phyloP scores from a whole-genome alignment of 192 early-diverging fungal genomes.

The Oehlia diaphana region DNA sequence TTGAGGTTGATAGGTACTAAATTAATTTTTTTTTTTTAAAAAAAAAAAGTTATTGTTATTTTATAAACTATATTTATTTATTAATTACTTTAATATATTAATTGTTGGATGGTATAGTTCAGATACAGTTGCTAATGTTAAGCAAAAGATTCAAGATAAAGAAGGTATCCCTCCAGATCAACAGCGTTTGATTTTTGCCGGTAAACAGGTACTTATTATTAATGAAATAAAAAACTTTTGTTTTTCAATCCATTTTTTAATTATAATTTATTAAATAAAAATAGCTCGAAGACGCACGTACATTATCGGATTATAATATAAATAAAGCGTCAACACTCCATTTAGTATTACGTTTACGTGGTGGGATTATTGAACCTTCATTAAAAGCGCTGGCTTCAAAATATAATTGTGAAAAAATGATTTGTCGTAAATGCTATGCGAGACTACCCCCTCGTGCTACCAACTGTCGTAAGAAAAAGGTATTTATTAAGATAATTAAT shows the following conservation, averaged over 20 bases:
- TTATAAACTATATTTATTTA: background rate
- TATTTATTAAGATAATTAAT: background rate
- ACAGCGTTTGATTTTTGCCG: slow-evolving; percentile 99
- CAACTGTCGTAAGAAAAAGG: slow-evolving; percentile 99
- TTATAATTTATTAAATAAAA: no score
- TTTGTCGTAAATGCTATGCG: slow-evolving; percentile 99
- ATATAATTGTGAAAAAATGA: slow-evolving; percentile 99
- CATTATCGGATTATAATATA: slow-evolving; percentile 99
- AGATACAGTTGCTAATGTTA: slow-evolving; percentile 79
- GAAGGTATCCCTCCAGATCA: slow-evolving; percentile 98
- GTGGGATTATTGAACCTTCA: slow-evolving; percentile 98
- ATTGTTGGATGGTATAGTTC: slow-evolving; percentile 38
- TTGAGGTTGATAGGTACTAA: slow-evolving; percentile 63
- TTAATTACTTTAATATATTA: background rate
- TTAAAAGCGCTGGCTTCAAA: slow-evolving; percentile 97
- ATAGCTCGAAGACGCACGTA: slow-evolving; percentile 97
- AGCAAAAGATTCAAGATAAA: slow-evolving; percentile 84
- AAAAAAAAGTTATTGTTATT: background rate
- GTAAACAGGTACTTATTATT: slow-evolving; percentile 67
- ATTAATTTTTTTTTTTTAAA: background rate
- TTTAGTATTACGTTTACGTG: slow-evolving; percentile 95
- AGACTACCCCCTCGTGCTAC: slow-evolving; percentile 98
- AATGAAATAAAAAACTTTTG: background rate
- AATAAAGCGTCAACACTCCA: slow-evolving; percentile 99
- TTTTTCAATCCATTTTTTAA: background rate